Percentiles rank a stretch among this genome's conserved stretches.
Evolutionary conservation across 23 red algal genomes (phyloP).

Genomic region (Rhodosorus marinus): DNA sequence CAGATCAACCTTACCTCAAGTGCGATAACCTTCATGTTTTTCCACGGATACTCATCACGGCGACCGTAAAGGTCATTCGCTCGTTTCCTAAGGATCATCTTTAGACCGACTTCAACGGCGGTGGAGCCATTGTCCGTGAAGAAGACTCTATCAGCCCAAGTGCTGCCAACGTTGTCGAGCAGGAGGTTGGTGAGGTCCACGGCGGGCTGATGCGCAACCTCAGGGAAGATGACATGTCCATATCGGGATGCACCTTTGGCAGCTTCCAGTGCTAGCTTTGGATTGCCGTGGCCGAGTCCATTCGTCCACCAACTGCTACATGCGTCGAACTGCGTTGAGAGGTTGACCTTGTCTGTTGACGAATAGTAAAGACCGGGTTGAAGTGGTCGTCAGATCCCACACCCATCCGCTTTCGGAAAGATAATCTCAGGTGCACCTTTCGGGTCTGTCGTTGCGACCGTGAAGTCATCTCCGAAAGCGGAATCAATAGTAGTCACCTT

Average conservation of each 20-base stretch:
- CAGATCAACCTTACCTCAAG: no score
- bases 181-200: conserved; percentile 30
- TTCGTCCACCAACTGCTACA: conserved; percentile 94
- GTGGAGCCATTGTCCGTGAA: conserved; percentile 90
- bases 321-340: conserved; percentile 33
- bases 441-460: conserved; percentile 10
- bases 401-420: background rate
- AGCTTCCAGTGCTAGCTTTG: conserved; percentile 12
- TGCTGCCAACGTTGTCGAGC: conserved; percentile 33
- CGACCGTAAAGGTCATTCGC: conserved; percentile 3
- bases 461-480: conserved; percentile 43
- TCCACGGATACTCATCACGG: no score
- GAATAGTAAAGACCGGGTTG: no score
- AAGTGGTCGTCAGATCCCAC: no score
- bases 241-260: conserved; percentile 51
- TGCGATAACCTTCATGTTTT: no score
- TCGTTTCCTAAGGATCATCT: conserved; percentile 75
- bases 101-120: conserved; percentile 86
- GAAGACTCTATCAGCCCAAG: conserved; percentile 79
- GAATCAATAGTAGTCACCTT: conserved; percentile 53
- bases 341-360: conserved; percentile 3
- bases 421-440: background rate
- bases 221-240: conserved; percentile 89
- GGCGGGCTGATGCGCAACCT: conserved; percentile 46
- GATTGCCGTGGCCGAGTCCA: conserved; percentile 61